phyloP scores from a whole-genome alignment of 148 eudicot genomes.

The Rheum nobile region DNA sequence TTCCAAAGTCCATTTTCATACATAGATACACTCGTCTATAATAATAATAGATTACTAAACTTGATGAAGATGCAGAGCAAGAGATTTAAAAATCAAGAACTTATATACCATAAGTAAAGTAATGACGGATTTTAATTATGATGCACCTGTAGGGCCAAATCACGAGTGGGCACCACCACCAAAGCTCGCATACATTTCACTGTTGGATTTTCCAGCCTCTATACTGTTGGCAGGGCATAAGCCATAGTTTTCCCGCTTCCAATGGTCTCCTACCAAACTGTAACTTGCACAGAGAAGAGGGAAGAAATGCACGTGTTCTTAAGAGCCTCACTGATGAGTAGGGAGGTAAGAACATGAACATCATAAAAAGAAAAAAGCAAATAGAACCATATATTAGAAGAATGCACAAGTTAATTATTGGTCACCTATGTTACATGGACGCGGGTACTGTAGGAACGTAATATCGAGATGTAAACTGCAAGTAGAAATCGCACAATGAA shows the following conservation, averaged over 20 bases:
- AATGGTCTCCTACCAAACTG: constrained; percentile 90
- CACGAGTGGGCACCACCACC: constrained; percentile 93
- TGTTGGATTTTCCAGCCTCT: constrained; percentile 48
- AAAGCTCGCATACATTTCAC: constrained; percentile 77
- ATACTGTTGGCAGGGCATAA: constrained; percentile 81
- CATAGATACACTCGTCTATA: too few relatives aligned
- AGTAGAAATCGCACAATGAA: too few relatives aligned
- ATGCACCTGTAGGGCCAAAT: constrained; percentile 79
- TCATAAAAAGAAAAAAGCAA: neutral
- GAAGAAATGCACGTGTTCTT: constrained; percentile 49
- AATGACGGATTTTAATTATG: neutral
- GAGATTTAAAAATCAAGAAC: neutral
- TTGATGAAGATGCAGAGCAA: neutral
- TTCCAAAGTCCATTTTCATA: too few relatives aligned
- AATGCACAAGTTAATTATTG: too few relatives aligned
- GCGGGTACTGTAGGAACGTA: too few relatives aligned
- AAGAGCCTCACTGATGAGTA: constrained; percentile 52
- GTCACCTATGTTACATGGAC: neutral
- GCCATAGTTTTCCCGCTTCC: constrained; percentile 94
- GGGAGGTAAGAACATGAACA: neutral
- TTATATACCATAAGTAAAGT: neutral
- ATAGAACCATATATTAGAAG: neutral
- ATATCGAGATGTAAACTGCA: too few relatives aligned
- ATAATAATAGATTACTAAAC: too few relatives aligned
- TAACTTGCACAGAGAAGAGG: constrained; percentile 83